These are phyloP conservation scores for Athelia psychrophila DNA, from an alignment of 1,284 basidiomycete species.

Conservation along the genomic window DNA sequence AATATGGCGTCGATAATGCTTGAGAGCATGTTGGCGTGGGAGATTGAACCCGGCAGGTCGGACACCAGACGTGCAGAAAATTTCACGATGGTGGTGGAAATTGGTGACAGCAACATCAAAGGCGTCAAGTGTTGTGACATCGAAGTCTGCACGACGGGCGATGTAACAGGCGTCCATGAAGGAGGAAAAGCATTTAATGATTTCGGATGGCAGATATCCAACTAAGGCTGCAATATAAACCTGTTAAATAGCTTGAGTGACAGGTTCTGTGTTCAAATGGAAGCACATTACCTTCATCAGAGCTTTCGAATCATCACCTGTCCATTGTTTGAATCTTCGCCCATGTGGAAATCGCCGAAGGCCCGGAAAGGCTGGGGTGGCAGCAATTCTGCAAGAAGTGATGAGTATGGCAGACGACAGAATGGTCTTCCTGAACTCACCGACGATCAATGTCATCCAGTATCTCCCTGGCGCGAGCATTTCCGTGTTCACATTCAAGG, in stretches of 20 bases:
- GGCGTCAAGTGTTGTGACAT: neutral
- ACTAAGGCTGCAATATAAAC: slow-evolving; percentile 1
- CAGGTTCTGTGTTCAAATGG: neutral
- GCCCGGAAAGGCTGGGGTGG: slow-evolving; percentile 7
- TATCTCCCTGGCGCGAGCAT: slow-evolving; percentile 10
- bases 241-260: neutral
- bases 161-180: slow-evolving; percentile 7
- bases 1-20: slow-evolving; percentile 5
- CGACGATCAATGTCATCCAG: slow-evolving; percentile 15
- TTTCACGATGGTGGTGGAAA: slow-evolving; percentile 2
- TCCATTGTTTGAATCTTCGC: slow-evolving; percentile 12
- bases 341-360: slow-evolving; percentile 11
- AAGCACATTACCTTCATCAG: slow-evolving; percentile 10
- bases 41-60: slow-evolving; percentile 2
- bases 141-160: neutral
- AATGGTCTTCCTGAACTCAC: slow-evolving; percentile 2
- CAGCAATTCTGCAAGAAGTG: slow-evolving; percentile 6
- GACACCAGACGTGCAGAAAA: slow-evolving; percentile 5
- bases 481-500: slow-evolving; percentile 6
- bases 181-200: neutral
- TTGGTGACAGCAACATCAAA: slow-evolving; percentile 3
- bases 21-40: slow-evolving; percentile 6
- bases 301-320: slow-evolving; percentile 13
- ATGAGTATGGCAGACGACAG: neutral
- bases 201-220: slow-evolving; percentile 4